Base-by-base conservation (phyloP, 2,329 filamentous ascomycete genomes). In the Botrytis tulipae region DNA sequence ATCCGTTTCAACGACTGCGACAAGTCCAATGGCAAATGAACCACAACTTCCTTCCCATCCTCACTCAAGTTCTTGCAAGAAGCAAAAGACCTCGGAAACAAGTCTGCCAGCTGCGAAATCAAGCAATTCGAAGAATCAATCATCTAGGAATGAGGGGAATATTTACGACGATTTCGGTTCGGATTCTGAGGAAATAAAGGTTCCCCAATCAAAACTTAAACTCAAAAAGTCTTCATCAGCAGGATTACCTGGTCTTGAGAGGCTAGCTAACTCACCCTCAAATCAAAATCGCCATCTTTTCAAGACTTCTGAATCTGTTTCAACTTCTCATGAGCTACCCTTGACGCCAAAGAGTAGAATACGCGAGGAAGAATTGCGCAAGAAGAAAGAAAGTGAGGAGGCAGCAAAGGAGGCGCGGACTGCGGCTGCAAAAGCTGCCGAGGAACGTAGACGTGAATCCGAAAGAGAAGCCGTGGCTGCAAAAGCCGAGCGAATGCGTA, bases 1-100 rank as follows among this genome's bases (percentile, higher is more conserved):
- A 12, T 80, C 78, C 3, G 75, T 78, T 22, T 79, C 78, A 6
- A 79, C 76, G 22, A 76, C 77, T 73, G 78, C 77, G 69, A 79
- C 76, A 48, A 81, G 76, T 63, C 79, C 79, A 67, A 62, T 78
- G 22, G 74, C 73, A 57, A 69, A 73, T 9, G 77, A 78, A 44
- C 76, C 74, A 37, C 75, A 74, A n/a, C 59, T 66, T 16, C 61
- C 74, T 35, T 20, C 59, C 9, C 63, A 66, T 22, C 77, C 74
- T 71, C 54, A 48, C 10, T 40, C 46, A 20, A 62, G 67, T 12
- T 51, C 75, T 20, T 46, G 37, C 1, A 73, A 25, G 32, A 75
- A 78, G 40, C 74, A 66, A 12, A 75, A 72, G 48, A 63, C 66
- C 40, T 59, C 74, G 25, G 73, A 74, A 51, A 54, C 71, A 51